Evolutionary conservation across 306 rosid species (phyloP).

Genomic region (Myrica gale): DNA sequence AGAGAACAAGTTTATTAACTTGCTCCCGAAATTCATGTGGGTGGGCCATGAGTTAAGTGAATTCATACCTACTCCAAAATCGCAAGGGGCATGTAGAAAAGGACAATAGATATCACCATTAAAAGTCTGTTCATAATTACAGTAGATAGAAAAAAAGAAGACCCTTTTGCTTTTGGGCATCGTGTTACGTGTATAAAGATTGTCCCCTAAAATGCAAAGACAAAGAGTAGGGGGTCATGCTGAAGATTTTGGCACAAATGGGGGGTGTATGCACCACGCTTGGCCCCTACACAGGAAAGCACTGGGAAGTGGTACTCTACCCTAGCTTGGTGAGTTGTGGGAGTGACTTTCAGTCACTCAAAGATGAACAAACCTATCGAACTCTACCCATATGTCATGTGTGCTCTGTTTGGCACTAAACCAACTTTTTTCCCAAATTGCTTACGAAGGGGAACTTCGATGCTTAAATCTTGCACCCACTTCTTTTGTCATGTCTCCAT

Average conservation of each 20-base stretch:
- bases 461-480: no score
- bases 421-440: slow-evolving; percentile 12
- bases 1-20: no score
- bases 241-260: background rate
- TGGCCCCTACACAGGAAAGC: background rate
- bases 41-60: no score
- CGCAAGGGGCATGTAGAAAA: no score
- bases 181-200: no score
- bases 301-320: background rate
- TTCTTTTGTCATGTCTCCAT: no score
- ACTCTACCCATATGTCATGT: background rate
- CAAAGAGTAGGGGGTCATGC: background rate
- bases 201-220: background rate
- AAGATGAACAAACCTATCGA: background rate
- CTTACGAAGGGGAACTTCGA: background rate
- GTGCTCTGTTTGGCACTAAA: background rate
- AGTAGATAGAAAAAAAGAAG: background rate
- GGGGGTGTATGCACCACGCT: background rate
- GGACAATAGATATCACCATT: no score
- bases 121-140: no score
- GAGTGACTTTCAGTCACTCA: background rate
- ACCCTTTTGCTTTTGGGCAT: background rate
- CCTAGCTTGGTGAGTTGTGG: slow-evolving; percentile 3
- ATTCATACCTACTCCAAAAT: no score
- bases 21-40: no score